Conservation (phyloP, 1,139 yeast species). For the Maudiozyma humilis region DNA sequence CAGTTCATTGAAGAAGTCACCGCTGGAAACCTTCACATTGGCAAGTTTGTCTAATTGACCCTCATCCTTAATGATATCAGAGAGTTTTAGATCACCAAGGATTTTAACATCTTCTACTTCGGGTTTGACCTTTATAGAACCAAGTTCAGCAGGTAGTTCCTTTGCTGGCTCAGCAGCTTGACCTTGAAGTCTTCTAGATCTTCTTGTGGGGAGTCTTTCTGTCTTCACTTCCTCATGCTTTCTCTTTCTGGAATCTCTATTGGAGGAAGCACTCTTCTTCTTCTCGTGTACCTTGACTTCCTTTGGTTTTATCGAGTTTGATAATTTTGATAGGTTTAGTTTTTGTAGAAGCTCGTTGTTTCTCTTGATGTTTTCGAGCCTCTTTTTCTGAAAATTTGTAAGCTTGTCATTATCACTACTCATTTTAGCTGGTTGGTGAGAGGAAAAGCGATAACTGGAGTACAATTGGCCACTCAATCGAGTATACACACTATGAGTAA, state of each 20-base stretch:
- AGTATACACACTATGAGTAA: conserved; percentile 38
- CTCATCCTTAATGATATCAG: conserved; percentile 42
- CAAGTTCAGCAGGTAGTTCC: conserved; percentile 4
- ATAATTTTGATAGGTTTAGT: conserved; percentile 34
- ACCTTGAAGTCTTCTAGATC: conserved; percentile 63
- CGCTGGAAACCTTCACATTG: conserved; percentile 51
- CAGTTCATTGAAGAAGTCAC: conserved; percentile 60
- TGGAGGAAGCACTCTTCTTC: conserved; percentile 11
- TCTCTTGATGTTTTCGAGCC: conserved; percentile 54
- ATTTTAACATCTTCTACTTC: conserved; percentile 48
- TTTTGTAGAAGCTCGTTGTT: conserved; percentile 44
- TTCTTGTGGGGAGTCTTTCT: conserved; percentile 43
- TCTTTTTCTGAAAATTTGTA: conserved; percentile 60
- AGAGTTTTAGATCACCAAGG: conserved; percentile 52
- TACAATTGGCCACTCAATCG: neutral
- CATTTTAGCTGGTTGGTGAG: neutral
- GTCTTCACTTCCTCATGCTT: conserved; percentile 13
- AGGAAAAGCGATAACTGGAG: neutral
- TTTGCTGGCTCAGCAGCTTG: conserved; percentile 32
- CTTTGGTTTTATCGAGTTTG: conserved; percentile 7
- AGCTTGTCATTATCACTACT: conserved; percentile 31
- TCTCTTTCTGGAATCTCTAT: conserved; percentile 1
- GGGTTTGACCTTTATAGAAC: conserved; percentile 21
- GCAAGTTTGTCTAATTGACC: conserved; percentile 24
- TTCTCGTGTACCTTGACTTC: conserved; percentile 10